phyloP scores from a whole-genome alignment of 306 rosid genomes.

The Lathyrus sativus region DNA sequence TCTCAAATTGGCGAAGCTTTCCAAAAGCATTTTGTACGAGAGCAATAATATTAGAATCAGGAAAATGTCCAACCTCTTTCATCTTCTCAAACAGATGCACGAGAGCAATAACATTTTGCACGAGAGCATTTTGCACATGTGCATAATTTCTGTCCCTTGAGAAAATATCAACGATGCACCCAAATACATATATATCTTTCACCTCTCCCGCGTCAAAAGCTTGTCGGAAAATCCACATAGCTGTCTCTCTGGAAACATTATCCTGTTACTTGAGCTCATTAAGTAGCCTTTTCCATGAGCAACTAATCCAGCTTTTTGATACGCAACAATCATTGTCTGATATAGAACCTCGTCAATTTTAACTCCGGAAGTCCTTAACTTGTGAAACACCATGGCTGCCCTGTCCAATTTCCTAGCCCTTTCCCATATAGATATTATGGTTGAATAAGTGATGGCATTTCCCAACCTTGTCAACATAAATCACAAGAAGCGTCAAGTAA shows the following conservation, averaged over 20 bases:
- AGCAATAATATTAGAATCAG: slow-evolving; percentile 79
- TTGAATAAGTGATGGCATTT: slow-evolving; percentile 90
- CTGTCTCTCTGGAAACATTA: slow-evolving; percentile 78
- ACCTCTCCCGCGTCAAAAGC: slow-evolving; percentile 75
- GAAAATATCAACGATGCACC: slow-evolving; percentile 73
- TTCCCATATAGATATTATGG: slow-evolving; percentile 90
- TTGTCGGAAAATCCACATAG: slow-evolving; percentile 93
- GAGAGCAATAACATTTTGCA: too few relatives aligned
- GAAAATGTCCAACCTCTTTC: slow-evolving; percentile 77
- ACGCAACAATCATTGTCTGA: slow-evolving; percentile 93
- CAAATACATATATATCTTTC: slow-evolving; percentile 74
- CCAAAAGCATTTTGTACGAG: slow-evolving; percentile 87
- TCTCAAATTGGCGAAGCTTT: slow-evolving; percentile 74
- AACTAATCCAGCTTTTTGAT: slow-evolving; percentile 85
- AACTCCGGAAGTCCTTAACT: slow-evolving; percentile 82
- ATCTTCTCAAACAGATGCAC: slow-evolving; percentile 84
- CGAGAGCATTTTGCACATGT: too few relatives aligned
- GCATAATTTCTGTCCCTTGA: slow-evolving; percentile 70
- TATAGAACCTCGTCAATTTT: slow-evolving; percentile 85
- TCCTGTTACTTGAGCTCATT: slow-evolving; percentile 76
- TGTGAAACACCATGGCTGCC: slow-evolving; percentile 85
- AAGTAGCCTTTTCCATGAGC: slow-evolving; percentile 91
- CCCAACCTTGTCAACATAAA: slow-evolving; percentile 74
- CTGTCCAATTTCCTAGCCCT: slow-evolving; percentile 88
- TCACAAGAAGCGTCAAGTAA: slow-evolving; percentile 68